Evolutionary conservation across 202 grass and related monocot species (phyloP).

Genomic region (Digitaria exilis): DNA sequence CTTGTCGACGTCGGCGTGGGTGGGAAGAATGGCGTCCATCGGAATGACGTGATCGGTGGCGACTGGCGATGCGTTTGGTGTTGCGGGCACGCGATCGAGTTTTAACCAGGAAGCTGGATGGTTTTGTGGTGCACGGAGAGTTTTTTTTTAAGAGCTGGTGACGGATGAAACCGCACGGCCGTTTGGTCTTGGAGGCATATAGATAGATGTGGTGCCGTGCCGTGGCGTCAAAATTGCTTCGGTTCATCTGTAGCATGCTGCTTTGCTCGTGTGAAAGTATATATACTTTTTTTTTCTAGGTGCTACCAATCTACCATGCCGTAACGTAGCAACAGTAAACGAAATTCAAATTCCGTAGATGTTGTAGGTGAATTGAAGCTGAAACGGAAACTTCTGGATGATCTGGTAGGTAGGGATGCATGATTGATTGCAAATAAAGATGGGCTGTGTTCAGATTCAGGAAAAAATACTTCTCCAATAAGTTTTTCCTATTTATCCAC

Average conservation of each 20-base stretch:
- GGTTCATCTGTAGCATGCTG: background rate
- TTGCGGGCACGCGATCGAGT: background rate
- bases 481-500: too few species aligned
- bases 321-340: background rate
- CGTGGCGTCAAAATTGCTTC: constrained; percentile 1
- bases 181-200: background rate
- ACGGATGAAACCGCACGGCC: constrained; percentile 1
- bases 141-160: background rate
- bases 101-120: constrained; percentile 5
- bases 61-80: too few species aligned
- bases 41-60: background rate
- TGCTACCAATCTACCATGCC: too few species aligned
- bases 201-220: background rate
- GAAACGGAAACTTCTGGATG: too few species aligned
- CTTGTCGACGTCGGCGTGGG: background rate
- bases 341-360: background rate
- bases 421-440: too few species aligned
- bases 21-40: background rate
- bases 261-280: too few species aligned
- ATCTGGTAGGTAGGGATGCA: too few species aligned
- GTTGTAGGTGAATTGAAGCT: too few species aligned
- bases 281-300: background rate
- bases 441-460: too few species aligned
- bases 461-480: too few species aligned
- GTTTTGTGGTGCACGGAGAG: background rate